phyloP scores from a whole-genome alignment of 2,329 filamentous ascomycete species.

The Aurifilum marmelostoma region DNA sequence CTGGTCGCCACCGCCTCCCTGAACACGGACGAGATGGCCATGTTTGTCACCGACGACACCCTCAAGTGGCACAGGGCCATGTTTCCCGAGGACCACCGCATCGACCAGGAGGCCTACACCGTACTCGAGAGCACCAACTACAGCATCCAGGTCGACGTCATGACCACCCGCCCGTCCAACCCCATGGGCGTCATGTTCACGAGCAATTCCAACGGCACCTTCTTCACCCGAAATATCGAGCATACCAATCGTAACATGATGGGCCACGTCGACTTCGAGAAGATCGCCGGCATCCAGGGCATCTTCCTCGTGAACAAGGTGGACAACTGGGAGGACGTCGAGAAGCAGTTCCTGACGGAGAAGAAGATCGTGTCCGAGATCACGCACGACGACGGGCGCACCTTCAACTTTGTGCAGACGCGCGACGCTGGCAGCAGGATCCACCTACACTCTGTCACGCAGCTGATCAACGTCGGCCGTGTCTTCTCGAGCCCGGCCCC shows the following conservation, averaged over 20 bases:
- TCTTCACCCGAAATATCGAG: slow-evolving; percentile 88
- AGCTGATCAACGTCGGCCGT: slow-evolving; percentile 78
- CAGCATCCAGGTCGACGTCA: slow-evolving; percentile 94
- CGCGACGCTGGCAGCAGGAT: slow-evolving; percentile 64
- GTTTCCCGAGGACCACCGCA: slow-evolving; percentile 78
- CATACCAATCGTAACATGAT: slow-evolving; percentile 82
- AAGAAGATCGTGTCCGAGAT: slow-evolving; percentile 82
- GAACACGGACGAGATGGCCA: slow-evolving; percentile 84
- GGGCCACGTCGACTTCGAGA: slow-evolving; percentile 92
- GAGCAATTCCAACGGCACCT: slow-evolving; percentile 96
- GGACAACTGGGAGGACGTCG: slow-evolving; percentile 79
- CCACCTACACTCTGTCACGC: slow-evolving; percentile 91
- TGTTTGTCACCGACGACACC: slow-evolving; percentile 87
- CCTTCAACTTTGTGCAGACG: slow-evolving; percentile 71
- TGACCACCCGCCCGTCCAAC: slow-evolving; percentile 66
- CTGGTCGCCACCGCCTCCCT: slow-evolving; percentile 80
- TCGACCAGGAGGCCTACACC: slow-evolving; percentile 87
- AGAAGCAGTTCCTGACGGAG: slow-evolving; percentile 49
- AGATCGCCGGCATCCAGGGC: slow-evolving; percentile 87
- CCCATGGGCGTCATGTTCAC: slow-evolving; percentile 90
- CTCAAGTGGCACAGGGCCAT: slow-evolving; percentile 88
- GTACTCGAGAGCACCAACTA: slow-evolving; percentile 96
- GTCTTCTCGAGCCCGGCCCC: slow-evolving; percentile 94
- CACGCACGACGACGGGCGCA: slow-evolving; percentile 93
- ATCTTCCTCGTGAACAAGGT: slow-evolving; percentile 90